A percentile compares a stretch with the other conserved stretches of the same genome.
phyloP scores from a whole-genome alignment of 2,329 filamentous ascomycete species.

The Neonectria faginata region DNA sequence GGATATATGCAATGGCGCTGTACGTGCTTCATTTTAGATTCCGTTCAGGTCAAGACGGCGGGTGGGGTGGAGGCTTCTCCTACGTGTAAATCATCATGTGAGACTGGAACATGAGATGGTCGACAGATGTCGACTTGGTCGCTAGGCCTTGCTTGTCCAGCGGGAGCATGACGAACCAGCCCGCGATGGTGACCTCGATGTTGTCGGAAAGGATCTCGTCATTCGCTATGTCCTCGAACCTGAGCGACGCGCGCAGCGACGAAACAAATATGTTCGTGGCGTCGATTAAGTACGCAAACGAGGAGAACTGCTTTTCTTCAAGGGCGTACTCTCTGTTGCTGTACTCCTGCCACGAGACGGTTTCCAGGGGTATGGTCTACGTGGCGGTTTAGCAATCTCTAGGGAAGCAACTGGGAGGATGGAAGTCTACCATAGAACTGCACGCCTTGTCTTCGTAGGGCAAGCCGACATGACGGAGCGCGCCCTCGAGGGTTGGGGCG shows the following conservation, averaged over 20 bases:
- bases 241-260: conserved; percentile 7
- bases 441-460: conserved; percentile 1
- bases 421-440: neutral
- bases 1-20: neutral
- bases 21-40: no score
- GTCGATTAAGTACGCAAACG: conserved; percentile 20
- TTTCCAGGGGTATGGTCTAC: neutral
- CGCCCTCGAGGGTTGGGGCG: neutral
- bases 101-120: conserved; percentile 23
- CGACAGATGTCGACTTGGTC: conserved; percentile 6
- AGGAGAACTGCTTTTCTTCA: neutral
- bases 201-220: conserved; percentile 13
- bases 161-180: conserved; percentile 19
- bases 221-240: neutral
- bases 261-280: conserved; percentile 15
- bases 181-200: conserved; percentile 12
- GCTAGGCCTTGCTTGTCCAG: conserved; percentile 4
- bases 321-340: neutral
- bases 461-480: neutral
- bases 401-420: neutral
- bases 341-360: neutral
- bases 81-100: conserved; percentile 27
- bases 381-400: neutral
- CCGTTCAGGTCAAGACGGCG: no score
- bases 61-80: neutral